Evolutionary conservation across 2,329 filamentous ascomycete species (phyloP).

Genomic region (Stachybotrys chartarum): DNA sequence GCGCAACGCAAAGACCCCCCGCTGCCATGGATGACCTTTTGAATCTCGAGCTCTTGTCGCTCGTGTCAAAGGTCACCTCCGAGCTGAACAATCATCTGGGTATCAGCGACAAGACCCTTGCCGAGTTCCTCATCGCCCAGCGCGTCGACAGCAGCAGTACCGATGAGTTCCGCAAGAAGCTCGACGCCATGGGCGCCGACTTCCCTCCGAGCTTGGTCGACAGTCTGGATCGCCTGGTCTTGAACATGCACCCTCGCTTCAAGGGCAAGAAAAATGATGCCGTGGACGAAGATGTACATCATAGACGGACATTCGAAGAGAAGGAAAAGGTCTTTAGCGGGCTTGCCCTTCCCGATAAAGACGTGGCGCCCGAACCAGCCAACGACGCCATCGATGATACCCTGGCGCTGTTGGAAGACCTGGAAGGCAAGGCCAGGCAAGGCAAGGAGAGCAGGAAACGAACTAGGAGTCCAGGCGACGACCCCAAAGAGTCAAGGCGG

Average conservation of each 20-base stretch:
- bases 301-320: conserved; percentile 47
- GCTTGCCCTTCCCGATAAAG: conserved; percentile 76
- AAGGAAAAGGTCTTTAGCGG: conserved; percentile 89
- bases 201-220: conserved; percentile 84
- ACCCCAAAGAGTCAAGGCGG: conserved; percentile 32
- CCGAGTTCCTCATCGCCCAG: conserved; percentile 92
- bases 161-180: conserved; percentile 65
- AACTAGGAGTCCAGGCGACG: conserved; percentile 50
- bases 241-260: conserved; percentile 86
- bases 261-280: conserved; percentile 49
- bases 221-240: conserved; percentile 81
- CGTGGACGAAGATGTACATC: conserved; percentile 26
- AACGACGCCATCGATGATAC: conserved; percentile 83
- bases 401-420: conserved; percentile 78
- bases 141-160: conserved; percentile 67
- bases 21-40: conserved; percentile 77
- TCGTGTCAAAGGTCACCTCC: conserved; percentile 89
- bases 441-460: conserved; percentile 46
- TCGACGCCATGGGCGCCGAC: conserved; percentile 70
- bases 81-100: conserved; percentile 93
- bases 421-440: conserved; percentile 61
- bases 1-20: conserved; percentile 9
- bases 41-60: conserved; percentile 84
- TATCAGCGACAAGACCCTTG: conserved; percentile 86
- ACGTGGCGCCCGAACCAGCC: conserved; percentile 27